Conservation (phyloP, 257 asterid species). For the Penstemon newberryi region DNA sequence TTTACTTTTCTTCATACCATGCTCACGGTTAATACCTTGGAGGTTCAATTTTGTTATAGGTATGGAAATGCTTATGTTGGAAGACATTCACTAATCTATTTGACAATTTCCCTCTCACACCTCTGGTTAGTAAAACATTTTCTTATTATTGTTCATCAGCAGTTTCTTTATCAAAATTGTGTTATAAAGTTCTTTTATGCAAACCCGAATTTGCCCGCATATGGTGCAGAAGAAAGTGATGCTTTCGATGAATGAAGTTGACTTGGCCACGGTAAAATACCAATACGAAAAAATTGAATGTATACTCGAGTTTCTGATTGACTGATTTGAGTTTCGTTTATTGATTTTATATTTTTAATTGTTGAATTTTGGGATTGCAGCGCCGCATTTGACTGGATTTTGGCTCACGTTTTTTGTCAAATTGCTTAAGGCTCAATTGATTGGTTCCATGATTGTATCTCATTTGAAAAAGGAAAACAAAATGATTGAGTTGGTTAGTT, state of each 20-base stretch:
- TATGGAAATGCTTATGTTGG: too few relatives aligned
- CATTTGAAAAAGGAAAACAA: constrained; percentile 63
- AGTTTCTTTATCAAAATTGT: too few relatives aligned
- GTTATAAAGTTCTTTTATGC: too few relatives aligned
- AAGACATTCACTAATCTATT: too few relatives aligned
- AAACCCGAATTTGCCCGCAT: too few relatives aligned
- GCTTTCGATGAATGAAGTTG: constrained; percentile 78
- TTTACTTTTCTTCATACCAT: too few relatives aligned
- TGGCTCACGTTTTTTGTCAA: constrained; percentile 58
- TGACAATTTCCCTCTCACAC: too few relatives aligned
- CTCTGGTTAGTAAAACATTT: too few relatives aligned
- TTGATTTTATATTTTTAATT: background rate
- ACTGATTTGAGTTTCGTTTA: background rate
- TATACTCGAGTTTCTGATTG: constrained; percentile 24
- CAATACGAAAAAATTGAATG: constrained; percentile 64
- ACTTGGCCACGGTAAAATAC: constrained; percentile 61
- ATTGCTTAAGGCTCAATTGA: constrained; percentile 56
- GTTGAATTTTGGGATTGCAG: constrained; percentile 46
- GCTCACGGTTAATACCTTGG: too few relatives aligned
- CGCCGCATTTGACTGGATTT: constrained; percentile 91
- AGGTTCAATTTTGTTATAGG: too few relatives aligned
- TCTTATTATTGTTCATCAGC: too few relatives aligned
- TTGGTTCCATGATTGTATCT: constrained; percentile 60
- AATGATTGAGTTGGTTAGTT: constrained; percentile 69
- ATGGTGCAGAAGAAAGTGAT: constrained; percentile 84